Conservation (phyloP, 2,329 filamentous ascomycete species). For the Trichocomaceae sp. region DNA sequence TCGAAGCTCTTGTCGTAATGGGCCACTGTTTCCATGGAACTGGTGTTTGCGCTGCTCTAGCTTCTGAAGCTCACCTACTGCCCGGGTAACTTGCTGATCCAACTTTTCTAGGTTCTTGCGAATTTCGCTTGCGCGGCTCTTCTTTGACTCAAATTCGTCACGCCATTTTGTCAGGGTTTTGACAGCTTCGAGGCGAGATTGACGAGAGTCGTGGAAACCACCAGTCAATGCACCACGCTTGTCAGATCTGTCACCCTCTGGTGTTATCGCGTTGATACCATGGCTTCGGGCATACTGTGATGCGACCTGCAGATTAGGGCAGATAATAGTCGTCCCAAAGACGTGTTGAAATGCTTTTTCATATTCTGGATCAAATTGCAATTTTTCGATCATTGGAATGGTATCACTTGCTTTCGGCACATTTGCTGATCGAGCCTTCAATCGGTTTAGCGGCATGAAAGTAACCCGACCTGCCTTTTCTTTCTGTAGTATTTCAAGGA, state of each 20-base stretch:
- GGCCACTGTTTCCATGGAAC: constrained; percentile 74
- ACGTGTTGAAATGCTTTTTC: constrained; percentile 89
- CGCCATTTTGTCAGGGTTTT: constrained; percentile 68
- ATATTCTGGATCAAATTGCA: constrained; percentile 68
- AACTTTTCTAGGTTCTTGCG: constrained; percentile 65
- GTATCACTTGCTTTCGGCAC: constrained; percentile 82
- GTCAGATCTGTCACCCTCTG: constrained; percentile 89
- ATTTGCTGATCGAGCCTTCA: constrained; percentile 64
- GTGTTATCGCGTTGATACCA: constrained; percentile 85
- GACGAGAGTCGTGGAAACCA: constrained; percentile 81
- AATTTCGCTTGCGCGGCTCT: constrained; percentile 59
- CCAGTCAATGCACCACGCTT: constrained; percentile 93
- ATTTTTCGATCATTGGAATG: constrained; percentile 76
- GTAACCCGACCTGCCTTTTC: constrained; percentile 81
- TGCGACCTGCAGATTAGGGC: constrained; percentile 79
- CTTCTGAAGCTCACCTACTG: constrained; percentile 78
- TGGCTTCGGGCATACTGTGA: constrained; percentile 89
- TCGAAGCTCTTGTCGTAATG: constrained; percentile 68
- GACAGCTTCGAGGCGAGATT: constrained; percentile 80
- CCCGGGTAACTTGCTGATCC: constrained; percentile 81
- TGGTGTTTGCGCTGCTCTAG: constrained; percentile 70
- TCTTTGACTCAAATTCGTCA: constrained; percentile 63
- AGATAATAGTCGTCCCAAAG: constrained; percentile 92
- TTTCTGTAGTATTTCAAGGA: constrained; percentile 72
- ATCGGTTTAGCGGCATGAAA: constrained; percentile 84